These are phyloP conservation scores for Pseudogymnoascus sp. DNA, from an alignment of 2,329 filamentous ascomycete genomes.

Conservation along the genomic window DNA sequence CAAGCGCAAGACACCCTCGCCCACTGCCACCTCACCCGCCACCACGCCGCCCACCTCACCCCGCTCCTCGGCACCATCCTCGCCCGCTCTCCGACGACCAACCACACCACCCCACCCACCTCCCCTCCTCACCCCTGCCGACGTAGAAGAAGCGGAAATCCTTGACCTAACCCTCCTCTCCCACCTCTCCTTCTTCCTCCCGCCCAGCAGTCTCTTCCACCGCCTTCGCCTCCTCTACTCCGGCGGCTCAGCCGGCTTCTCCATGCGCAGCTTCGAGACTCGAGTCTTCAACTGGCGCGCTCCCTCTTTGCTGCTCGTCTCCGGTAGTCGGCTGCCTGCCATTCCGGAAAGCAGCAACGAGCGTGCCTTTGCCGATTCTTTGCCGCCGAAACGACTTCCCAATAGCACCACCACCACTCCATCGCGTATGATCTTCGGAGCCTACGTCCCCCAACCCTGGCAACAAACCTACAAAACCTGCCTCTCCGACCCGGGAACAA, in stretches of 20 bases:
- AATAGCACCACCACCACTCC: slow-evolving; percentile 41
- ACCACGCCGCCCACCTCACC: slow-evolving; percentile 30
- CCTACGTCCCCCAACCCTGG: slow-evolving; percentile 61
- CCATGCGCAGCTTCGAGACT: slow-evolving; percentile 67
- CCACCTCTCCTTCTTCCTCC: slow-evolving; percentile 67
- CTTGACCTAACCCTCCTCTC: slow-evolving; percentile 55
- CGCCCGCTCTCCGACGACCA: slow-evolving; percentile 30
- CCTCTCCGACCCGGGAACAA: slow-evolving; percentile 55
- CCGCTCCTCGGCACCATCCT: slow-evolving; percentile 9
- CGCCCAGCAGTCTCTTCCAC: slow-evolving; percentile 54
- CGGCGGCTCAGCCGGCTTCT: slow-evolving; percentile 63
- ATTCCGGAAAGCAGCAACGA: slow-evolving; percentile 43
- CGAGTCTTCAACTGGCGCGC: slow-evolving; percentile 71
- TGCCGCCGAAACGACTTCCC: slow-evolving; percentile 42
- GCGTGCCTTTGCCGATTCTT: slow-evolving; percentile 48
- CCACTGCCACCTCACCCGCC: slow-evolving; percentile 12
- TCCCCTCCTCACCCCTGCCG: slow-evolving; percentile 30
- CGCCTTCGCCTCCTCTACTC: slow-evolving; percentile 60
- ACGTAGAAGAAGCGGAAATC: slow-evolving; percentile 51
- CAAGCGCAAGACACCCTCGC: slow-evolving; percentile 24
- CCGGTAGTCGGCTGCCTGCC: slow-evolving; percentile 51
- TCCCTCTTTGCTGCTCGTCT: slow-evolving; percentile 63
- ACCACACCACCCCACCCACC: slow-evolving; percentile 12
- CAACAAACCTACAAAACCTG: slow-evolving; percentile 58
- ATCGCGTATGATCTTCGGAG: slow-evolving; percentile 50